Evolutionary conservation across 805 yeast species (phyloP).

Genomic region (Saccharomycopsis javanensis): DNA sequence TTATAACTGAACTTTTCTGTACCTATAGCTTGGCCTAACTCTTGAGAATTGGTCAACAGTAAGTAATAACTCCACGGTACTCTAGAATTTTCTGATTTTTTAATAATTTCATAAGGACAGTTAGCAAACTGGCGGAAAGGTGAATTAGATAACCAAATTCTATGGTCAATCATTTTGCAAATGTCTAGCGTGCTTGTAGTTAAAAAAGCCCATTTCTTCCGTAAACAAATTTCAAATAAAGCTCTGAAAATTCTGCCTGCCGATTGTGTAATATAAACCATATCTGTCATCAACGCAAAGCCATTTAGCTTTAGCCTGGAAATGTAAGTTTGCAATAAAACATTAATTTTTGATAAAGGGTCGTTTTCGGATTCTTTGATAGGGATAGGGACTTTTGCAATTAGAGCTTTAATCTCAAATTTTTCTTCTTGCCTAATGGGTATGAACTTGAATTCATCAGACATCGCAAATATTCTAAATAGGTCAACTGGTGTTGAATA

Average conservation of each 20-base stretch:
- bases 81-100: slow-evolving; percentile 67
- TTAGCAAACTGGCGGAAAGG: slow-evolving; percentile 75
- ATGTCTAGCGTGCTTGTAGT: slow-evolving; percentile 50
- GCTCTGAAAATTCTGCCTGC: slow-evolving; percentile 87
- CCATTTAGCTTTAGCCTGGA: slow-evolving; percentile 71
- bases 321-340: slow-evolving; percentile 79
- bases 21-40: slow-evolving; percentile 72
- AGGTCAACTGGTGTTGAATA: slow-evolving; percentile 63
- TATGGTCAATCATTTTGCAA: slow-evolving; percentile 68
- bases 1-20: slow-evolving; percentile 55
- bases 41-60: slow-evolving; percentile 53
- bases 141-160: slow-evolving; percentile 78
- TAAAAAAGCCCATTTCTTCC: slow-evolving; percentile 61
- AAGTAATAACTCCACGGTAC: slow-evolving; percentile 79
- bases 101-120: slow-evolving; percentile 64
- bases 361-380: slow-evolving; percentile 62
- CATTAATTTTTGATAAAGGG: slow-evolving; percentile 67
- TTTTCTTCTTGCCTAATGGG: slow-evolving; percentile 84
- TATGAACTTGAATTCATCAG: slow-evolving; percentile 78
- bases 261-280: slow-evolving; percentile 86
- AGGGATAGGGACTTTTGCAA: slow-evolving; percentile 79
- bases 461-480: slow-evolving; percentile 62
- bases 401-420: slow-evolving; percentile 55
- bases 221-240: slow-evolving; percentile 63
- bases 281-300: slow-evolving; percentile 84